phyloP scores from a whole-genome alignment of 495 filamentous ascomycete genomes.

The Talaromyces trachyspermus region DNA sequence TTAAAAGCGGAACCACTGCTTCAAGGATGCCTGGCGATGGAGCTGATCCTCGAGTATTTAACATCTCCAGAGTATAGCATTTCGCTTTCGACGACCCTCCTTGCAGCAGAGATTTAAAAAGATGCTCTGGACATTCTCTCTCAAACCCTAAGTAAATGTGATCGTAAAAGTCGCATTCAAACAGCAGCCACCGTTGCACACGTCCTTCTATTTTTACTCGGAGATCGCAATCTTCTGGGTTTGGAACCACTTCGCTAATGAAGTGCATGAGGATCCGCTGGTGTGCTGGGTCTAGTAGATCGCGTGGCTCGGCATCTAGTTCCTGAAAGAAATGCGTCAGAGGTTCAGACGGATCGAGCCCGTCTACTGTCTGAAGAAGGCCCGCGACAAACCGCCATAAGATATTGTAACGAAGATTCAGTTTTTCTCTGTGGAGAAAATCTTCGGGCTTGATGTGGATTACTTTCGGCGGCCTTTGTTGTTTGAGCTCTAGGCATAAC shows the following conservation, averaged over 20 bases:
- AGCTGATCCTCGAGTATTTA: slow-evolving; percentile 11
- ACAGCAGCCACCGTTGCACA: slow-evolving; percentile 20
- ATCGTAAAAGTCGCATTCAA: slow-evolving; percentile 16
- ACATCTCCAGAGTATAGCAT: slow-evolving; percentile 6
- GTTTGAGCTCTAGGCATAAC: slow-evolving; percentile 12
- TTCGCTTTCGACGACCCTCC: slow-evolving; percentile 12
- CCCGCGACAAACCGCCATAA: slow-evolving; percentile 40
- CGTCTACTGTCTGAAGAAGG: slow-evolving; percentile 18
- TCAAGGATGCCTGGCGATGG: slow-evolving; percentile 12
- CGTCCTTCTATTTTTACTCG: slow-evolving; percentile 13
- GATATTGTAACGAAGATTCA: slow-evolving; percentile 29
- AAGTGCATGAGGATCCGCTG: slow-evolving; percentile 34
- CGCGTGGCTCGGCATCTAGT: slow-evolving; percentile 28
- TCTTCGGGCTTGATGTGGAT: slow-evolving; percentile 2
- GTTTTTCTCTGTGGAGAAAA: slow-evolving; percentile 31
- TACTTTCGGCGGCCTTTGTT: not conserved
- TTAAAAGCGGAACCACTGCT: slow-evolving; percentile 10
- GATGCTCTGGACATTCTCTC: slow-evolving; percentile 19
- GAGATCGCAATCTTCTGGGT: slow-evolving; percentile 5
- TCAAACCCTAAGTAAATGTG: slow-evolving; percentile 11
- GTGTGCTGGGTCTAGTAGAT: slow-evolving; percentile 30
- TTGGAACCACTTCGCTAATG: slow-evolving; percentile 21
- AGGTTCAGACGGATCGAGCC: not conserved
- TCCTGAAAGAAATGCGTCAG: slow-evolving; percentile 22
- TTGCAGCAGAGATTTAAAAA: slow-evolving; percentile 12